Conservation (phyloP, 2,329 filamentous ascomycete genomes). For the Hymenotorrendiella dingleyae region DNA sequence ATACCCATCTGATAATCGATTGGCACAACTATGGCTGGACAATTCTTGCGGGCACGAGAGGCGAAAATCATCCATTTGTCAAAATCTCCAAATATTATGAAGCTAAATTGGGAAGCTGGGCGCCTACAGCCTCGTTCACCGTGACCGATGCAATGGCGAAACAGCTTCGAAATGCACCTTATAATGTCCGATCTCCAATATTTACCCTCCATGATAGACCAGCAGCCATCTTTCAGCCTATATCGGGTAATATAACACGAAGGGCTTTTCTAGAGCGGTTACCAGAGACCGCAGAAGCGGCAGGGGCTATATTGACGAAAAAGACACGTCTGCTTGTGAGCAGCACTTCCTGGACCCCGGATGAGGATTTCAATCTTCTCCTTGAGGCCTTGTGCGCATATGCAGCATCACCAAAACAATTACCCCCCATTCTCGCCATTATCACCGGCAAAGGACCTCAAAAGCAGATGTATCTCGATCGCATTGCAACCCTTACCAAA, state of each 20-base stretch:
- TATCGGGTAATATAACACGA: conserved; percentile 39
- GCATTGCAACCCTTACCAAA: conserved; percentile 55
- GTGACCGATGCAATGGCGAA: conserved; percentile 86
- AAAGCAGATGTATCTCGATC: conserved; percentile 65
- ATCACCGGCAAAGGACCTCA: conserved; percentile 94
- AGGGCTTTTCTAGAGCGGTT: conserved; percentile 60
- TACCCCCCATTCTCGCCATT: conserved; percentile 68
- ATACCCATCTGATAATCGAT: conserved; percentile 81
- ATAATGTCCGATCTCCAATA: conserved; percentile 58
- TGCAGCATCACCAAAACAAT: conserved; percentile 41
- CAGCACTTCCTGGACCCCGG: conserved; percentile 94
- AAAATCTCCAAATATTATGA: conserved; percentile 74
- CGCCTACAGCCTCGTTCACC: conserved; percentile 69
- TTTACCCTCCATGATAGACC: conserved; percentile 82
- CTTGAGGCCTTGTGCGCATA: conserved; percentile 77
- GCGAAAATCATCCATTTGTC: conserved; percentile 66
- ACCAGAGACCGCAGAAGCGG: conserved; percentile 56
- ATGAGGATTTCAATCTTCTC: conserved; percentile 89
- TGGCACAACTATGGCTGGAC: conserved; percentile 99
- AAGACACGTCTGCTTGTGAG: conserved; percentile 71
- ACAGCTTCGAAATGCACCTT: conserved; percentile 59
- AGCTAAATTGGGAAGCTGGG: conserved; percentile 58
- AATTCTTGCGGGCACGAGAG: conserved; percentile 64
- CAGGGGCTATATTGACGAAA: conserved; percentile 51
- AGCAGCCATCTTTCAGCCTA: conserved; percentile 72